Evolutionary conservation across 1,284 basidiomycete species (phyloP).

Genomic region (Peniophora sp.): DNA sequence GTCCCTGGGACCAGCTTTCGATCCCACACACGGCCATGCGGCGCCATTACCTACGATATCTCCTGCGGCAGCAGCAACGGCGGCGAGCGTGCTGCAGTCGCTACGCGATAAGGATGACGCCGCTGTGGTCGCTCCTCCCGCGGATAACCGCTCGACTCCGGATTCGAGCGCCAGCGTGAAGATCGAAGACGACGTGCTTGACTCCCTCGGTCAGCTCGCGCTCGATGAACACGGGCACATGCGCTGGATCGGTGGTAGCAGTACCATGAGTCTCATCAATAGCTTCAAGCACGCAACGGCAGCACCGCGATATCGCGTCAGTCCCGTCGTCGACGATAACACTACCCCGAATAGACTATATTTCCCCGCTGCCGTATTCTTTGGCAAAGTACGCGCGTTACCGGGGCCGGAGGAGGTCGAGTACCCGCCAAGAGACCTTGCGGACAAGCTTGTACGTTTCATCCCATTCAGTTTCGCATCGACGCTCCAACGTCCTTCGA

Average conservation of each 20-base stretch:
- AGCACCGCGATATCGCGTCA: constrained; percentile 66
- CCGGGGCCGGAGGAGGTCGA: constrained; percentile 82
- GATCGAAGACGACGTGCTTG: constrained; percentile 63
- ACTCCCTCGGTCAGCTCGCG: constrained; percentile 79
- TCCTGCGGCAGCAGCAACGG: constrained; percentile 18
- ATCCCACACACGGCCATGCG: constrained; percentile 18
- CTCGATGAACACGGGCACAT: constrained; percentile 85
- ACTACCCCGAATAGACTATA: constrained; percentile 76
- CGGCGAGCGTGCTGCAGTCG: constrained; percentile 17
- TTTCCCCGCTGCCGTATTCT: constrained; percentile 83
- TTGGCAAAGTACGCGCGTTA: constrained; percentile 78
- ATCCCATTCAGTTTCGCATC: neutral
- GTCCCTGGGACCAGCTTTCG: constrained; percentile 27
- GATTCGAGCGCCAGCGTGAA: constrained; percentile 40
- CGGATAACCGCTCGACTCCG: constrained; percentile 25
- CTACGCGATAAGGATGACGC: constrained; percentile 19
- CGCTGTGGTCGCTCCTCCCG: constrained; percentile 16
- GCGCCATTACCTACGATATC: constrained; percentile 12
- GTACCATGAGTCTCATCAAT: constrained; percentile 85
- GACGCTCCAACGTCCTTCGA: neutral
- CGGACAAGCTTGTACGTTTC: constrained; percentile 64
- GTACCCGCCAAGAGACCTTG: constrained; percentile 74
- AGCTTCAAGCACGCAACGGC: constrained; percentile 74
- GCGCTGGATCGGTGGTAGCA: constrained; percentile 88
- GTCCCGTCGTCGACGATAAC: constrained; percentile 76